Conservation (phyloP, 805 yeast species). For the Ogataea degrootiae region DNA sequence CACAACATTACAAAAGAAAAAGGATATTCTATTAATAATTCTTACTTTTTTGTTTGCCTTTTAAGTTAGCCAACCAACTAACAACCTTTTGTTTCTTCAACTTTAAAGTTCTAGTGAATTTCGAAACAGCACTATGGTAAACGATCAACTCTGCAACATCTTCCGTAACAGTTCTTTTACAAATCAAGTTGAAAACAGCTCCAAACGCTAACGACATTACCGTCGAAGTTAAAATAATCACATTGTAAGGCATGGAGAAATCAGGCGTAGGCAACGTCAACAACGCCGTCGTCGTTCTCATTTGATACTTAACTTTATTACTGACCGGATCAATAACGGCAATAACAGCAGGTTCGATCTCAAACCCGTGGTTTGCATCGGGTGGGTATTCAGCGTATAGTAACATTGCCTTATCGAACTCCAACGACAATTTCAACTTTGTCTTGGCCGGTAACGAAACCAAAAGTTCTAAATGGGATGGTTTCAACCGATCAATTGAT, state of each 20-base stretch:
- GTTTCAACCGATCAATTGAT: conserved; percentile 73
- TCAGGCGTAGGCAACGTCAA: conserved; percentile 93
- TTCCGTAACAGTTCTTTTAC: conserved; percentile 69
- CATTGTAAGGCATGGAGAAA: conserved; percentile 98
- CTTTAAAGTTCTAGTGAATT: background rate
- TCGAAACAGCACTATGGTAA: conserved; percentile 3
- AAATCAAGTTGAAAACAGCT: conserved; percentile 70
- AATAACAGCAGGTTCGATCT: conserved; percentile 84
- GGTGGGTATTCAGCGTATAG: conserved; percentile 95
- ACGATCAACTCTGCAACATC: conserved; percentile 50
- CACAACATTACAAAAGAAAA: background rate
- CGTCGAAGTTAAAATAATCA: conserved; percentile 88
- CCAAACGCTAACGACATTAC: conserved; percentile 92
- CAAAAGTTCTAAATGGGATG: conserved; percentile 74
- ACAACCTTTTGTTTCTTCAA: no score
- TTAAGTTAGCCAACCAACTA: background rate
- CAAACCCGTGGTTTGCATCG: conserved; percentile 97
- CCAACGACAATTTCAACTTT: conserved; percentile 58
- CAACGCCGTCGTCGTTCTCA: conserved; percentile 83
- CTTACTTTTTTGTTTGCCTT: background rate
- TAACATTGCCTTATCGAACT: conserved; percentile 83
- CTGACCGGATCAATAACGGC: conserved; percentile 38
- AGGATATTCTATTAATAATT: no score
- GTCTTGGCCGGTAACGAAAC: conserved; percentile 61
- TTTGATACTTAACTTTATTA: conserved; percentile 34